Conservation (phyloP, 768 basidiomycete species). For the Termitomyces sp. region DNA sequence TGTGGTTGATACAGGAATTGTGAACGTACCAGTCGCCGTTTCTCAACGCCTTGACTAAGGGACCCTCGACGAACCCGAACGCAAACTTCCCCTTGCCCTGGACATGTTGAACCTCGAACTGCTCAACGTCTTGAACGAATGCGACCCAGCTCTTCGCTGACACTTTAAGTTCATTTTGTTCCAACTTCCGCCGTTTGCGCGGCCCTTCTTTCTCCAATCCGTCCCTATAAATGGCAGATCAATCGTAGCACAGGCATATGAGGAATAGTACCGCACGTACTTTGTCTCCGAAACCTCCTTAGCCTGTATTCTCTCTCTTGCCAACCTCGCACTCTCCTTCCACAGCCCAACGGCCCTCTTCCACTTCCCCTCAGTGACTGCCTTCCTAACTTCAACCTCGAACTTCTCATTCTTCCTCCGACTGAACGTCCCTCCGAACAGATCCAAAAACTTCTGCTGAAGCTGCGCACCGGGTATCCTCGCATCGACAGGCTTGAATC, state of each 20-base stretch:
- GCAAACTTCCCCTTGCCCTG: constrained; percentile 85
- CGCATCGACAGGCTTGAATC: constrained; percentile 93
- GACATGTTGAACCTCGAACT: constrained; percentile 89
- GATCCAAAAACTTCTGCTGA: constrained; percentile 67
- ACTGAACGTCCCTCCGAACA: constrained; percentile 88
- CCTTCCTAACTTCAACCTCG: constrained; percentile 75
- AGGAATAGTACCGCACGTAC: constrained; percentile 16
- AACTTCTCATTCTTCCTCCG: constrained; percentile 85
- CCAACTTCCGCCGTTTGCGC: constrained; percentile 13
- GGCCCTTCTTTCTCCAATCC: constrained; percentile 25
- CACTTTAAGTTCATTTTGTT: constrained; percentile 10
- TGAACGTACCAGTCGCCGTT: constrained; percentile 80
- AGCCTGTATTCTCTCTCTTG: constrained; percentile 53
- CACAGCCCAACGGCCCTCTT: constrained; percentile 77
- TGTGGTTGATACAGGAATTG: neutral
- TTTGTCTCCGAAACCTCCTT: constrained; percentile 21
- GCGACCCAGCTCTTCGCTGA: constrained; percentile 11
- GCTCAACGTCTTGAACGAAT: constrained; percentile 46
- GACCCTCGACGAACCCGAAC: constrained; percentile 94
- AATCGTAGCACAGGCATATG: neutral
- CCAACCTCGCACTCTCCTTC: constrained; percentile 71
- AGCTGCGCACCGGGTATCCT: constrained; percentile 68
- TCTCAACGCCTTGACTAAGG: constrained; percentile 85
- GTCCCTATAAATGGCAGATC: constrained; percentile 13
- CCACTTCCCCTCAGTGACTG: constrained; percentile 83